These are phyloP conservation scores for Simplicillium sp. DNA, from an alignment of 2,329 filamentous ascomycete genomes.

Conservation along the genomic window DNA sequence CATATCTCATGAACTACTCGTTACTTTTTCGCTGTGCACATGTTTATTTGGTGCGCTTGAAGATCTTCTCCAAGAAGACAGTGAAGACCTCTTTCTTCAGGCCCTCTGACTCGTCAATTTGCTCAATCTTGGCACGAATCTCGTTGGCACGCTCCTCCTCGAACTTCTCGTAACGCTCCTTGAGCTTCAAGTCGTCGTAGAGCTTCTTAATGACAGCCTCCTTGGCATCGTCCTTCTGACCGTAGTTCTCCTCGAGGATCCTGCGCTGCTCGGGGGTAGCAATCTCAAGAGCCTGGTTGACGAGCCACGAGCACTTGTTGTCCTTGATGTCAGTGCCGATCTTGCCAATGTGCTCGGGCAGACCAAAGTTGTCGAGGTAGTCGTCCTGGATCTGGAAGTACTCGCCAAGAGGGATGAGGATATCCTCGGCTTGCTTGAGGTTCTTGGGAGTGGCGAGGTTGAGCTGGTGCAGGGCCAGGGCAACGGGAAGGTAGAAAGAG, in stretches of 20 bases:
- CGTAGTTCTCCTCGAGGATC: constrained; percentile 87
- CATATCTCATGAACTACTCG: no score
- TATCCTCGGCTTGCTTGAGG: constrained; percentile 79
- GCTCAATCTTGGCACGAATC: constrained; percentile 63
- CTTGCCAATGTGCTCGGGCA: constrained; percentile 90
- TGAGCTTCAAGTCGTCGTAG: constrained; percentile 76
- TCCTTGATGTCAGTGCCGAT: constrained; percentile 98
- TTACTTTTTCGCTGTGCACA: no score
- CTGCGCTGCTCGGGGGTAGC: constrained; percentile 78
- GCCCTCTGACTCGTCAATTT: constrained; percentile 77
- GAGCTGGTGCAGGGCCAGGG: constrained; percentile 77
- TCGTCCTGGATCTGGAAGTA: constrained; percentile 99
- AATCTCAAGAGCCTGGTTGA: constrained; percentile 84
- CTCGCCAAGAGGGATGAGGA: constrained; percentile 93
- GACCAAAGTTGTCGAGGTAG: constrained; percentile 96
- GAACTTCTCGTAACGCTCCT: constrained; percentile 76
- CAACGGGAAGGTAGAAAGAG: constrained; percentile 96
- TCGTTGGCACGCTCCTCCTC: constrained; percentile 82
- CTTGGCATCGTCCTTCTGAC: constrained; percentile 74
- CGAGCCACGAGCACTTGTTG: constrained; percentile 98
- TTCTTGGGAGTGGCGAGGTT: constrained; percentile 80
- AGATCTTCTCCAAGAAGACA: constrained; percentile 89
- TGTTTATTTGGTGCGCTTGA: constrained; percentile 86
- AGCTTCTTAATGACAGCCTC: constrained; percentile 84
- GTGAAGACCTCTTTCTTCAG: constrained; percentile 88